Conservation (phyloP, 805 yeast species). For the Dipodascus geniculatus region DNA sequence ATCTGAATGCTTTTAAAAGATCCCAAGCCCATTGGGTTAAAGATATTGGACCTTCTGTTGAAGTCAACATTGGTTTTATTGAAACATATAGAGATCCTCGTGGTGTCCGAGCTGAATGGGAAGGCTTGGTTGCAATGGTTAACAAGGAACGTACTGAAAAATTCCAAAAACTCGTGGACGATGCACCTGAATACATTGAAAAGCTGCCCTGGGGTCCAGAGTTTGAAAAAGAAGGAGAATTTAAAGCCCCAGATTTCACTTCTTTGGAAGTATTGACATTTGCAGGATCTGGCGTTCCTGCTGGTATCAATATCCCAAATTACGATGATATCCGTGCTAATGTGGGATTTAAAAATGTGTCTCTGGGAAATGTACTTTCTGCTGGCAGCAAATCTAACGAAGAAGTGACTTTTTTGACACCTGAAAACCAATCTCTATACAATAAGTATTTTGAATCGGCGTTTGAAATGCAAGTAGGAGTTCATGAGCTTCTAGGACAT, state of each 20-base stretch:
- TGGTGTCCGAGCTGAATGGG: conserved; percentile 91
- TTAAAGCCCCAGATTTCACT: conserved; percentile 87
- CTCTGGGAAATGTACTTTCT: conserved; percentile 73
- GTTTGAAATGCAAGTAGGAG: conserved; percentile 88
- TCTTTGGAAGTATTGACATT: conserved; percentile 81
- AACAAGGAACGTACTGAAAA: conserved; percentile 81
- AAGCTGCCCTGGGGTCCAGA: conserved; percentile 67
- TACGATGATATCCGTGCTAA: conserved; percentile 80
- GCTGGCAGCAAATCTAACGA: conserved; percentile 61
- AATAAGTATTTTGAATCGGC: conserved; percentile 68
- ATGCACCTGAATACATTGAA: conserved; percentile 52
- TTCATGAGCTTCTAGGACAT: conserved; percentile 84
- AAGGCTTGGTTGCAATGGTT: conserved; percentile 81
- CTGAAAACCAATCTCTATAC: conserved; percentile 42
- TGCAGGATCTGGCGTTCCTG: conserved; percentile 85
- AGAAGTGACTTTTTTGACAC: conserved; percentile 52
- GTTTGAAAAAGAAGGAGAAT: conserved; percentile 64
- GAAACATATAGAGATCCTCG: conserved; percentile 90
- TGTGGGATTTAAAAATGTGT: conserved; percentile 80
- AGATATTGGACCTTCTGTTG: conserved; percentile 68
- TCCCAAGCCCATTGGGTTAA: conserved; percentile 84
- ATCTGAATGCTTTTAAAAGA: conserved; percentile 72
- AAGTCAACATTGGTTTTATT: conserved; percentile 79
- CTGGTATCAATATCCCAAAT: conserved; percentile 88
- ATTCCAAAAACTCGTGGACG: conserved; percentile 55